Percentiles rank a stretch among this genome's conserved stretches.
These are phyloP conservation scores for Solanum tarapatanum DNA, from an alignment of 257 asterid genomes.

Conservation along the genomic window DNA sequence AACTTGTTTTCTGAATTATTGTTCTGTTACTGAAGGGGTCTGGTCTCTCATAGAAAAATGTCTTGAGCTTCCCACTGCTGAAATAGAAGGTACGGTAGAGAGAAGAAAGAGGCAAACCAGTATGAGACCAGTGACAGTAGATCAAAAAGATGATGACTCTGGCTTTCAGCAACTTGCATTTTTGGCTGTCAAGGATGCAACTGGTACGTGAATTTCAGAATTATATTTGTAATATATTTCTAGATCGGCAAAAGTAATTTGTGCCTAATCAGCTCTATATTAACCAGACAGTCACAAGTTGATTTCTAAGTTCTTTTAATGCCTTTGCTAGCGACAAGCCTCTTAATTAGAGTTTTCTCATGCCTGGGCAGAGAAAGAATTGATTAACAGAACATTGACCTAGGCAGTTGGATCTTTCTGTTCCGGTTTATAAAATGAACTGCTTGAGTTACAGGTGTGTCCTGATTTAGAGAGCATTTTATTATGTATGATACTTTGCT, in stretches of 20 bases:
- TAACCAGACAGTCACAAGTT: neutral
- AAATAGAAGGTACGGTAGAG: slow-evolving; percentile 1
- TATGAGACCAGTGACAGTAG: neutral
- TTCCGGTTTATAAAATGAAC: neutral
- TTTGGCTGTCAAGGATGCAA: slow-evolving; percentile 31
- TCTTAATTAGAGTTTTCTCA: neutral
- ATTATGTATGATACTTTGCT: slow-evolving; percentile 4
- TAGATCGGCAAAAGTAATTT: neutral
- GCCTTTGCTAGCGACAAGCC: neutral
- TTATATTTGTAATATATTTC: neutral
- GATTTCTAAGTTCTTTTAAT: neutral
- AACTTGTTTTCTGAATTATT: slow-evolving; percentile 32
- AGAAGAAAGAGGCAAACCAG: slow-evolving; percentile 24
- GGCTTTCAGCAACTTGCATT: slow-evolving; percentile 31
- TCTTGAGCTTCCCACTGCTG: slow-evolving; percentile 3
- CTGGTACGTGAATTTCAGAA: slow-evolving; percentile 22
- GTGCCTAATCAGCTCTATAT: neutral
- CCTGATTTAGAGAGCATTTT: neutral
- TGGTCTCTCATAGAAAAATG: slow-evolving; percentile 56
- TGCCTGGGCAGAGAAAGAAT: neutral
- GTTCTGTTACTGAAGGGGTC: slow-evolving; percentile 38
- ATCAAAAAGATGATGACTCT: slow-evolving; percentile 8
- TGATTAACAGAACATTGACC: neutral
- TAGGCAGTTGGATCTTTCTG: neutral
- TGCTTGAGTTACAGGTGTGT: neutral